Evolutionary conservation across 371 early-diverging fungal genomes (phyloP).

Genomic region (Dinochytrium kinnereticum): DNA sequence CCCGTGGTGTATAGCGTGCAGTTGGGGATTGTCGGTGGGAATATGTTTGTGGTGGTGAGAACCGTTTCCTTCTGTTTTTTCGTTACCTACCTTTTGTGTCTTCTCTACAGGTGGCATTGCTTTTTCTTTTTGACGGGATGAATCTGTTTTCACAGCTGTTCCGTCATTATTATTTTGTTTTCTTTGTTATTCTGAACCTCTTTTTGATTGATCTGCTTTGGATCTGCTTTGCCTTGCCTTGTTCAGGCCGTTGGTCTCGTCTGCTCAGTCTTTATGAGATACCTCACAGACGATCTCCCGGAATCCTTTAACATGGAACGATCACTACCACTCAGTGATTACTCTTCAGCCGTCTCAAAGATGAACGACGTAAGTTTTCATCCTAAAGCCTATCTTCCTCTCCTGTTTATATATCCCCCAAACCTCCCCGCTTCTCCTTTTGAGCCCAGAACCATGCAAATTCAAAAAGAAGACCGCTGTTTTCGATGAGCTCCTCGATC

Average conservation of each 20-base stretch:
- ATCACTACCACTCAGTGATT: neutral
- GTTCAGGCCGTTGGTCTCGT: neutral
- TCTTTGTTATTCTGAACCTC: too few species aligned
- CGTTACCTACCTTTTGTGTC: too few species aligned
- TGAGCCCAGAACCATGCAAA: too few species aligned
- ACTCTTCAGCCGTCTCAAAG: neutral
- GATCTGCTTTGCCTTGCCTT: neutral
- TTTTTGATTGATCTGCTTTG: neutral
- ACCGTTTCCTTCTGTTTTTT: neutral
- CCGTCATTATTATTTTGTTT: too few species aligned
- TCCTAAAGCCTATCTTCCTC: neutral
- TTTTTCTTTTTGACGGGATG: neutral
- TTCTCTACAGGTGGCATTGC: neutral
- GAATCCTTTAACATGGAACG: neutral
- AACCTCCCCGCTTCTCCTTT: neutral
- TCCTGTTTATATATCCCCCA: constrained; percentile 1
- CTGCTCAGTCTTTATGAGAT: neutral
- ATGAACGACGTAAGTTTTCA: neutral
- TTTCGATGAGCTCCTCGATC: too few species aligned
- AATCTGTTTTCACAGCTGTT: too few species aligned
- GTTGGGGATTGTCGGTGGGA: neutral
- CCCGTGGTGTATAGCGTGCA: neutral
- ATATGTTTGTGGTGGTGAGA: neutral
- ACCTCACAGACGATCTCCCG: neutral
- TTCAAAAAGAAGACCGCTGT: too few species aligned